Base-by-base conservation (phyloP, 495 filamentous ascomycete genomes). In the Daldinia caldariorum region DNA sequence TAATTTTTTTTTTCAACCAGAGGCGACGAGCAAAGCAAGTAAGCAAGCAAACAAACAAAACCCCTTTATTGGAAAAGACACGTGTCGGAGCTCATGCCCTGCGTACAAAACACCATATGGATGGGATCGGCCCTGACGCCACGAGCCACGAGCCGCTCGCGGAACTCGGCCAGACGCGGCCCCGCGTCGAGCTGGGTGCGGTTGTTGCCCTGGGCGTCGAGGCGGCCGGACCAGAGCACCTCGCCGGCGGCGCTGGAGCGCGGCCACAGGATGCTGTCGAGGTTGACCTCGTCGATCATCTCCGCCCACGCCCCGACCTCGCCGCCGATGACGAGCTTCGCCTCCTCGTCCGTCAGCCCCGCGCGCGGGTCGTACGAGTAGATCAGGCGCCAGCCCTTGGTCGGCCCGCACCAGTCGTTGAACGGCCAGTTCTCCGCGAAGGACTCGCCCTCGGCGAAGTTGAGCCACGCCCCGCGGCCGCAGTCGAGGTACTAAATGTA, bases 401-500 rank as follows among this genome's bases (percentile, higher is more conserved):
- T 77, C 18, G 92, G 92, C 4, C 76, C 78, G 78, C 92, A 95
- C 80, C 92, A 95, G 78, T 94, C 92, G 63, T 79, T 76, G 82
- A 88, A 94, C 6, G 92, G 92, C 69, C 82, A 92, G 77, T 79
- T 85, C 10, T 75, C 60, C 9, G 74, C 26, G 68, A 81, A 81
- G 12, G 79, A 70, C 0, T 75, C 76, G 35, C 82, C 83, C 54
- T 83, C 82, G 26, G 70, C 76, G 59, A 90, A 89, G 82, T 90
- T 87, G 61, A 94, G 83, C 89, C 90, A 95, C 69, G 91, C 85
- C 35, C 91, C 91, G 56, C 86, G 83, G 16, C 92, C 92, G 75
- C 92, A 94, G 84, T 94, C 92, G 61, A 94, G 87, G 69, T 94
- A 93, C 88, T 89, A n/a, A n/a, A n/a, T n/a, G n/a, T n/a, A n/a